Percentiles rank a stretch among this genome's conserved stretches.
Evolutionary conservation across 495 filamentous ascomycete genomes (phyloP).

Genomic region (Mycothermus thermophilus): DNA sequence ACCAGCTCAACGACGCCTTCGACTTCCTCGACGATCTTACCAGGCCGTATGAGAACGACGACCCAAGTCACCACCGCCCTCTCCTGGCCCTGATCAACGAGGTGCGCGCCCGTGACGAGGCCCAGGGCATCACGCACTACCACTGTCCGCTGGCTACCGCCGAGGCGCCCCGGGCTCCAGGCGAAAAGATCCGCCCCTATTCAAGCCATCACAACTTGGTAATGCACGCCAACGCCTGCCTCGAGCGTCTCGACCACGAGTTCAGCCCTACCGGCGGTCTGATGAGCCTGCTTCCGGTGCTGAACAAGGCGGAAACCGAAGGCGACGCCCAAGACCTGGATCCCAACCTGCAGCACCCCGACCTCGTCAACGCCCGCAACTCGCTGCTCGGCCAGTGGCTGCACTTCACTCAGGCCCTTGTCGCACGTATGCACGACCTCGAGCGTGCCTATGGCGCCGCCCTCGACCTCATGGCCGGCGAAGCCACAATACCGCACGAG

Average conservation of each 20-base stretch:
- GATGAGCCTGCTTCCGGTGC: slow-evolving; percentile 35
- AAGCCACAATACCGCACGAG: slow-evolving; percentile 34
- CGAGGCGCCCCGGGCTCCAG: slow-evolving; percentile 5
- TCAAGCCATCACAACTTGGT: slow-evolving; percentile 34
- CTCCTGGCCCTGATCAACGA: slow-evolving; percentile 34
- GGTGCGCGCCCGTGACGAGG: slow-evolving; percentile 25
- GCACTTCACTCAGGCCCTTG: slow-evolving; percentile 31
- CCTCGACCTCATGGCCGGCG: slow-evolving; percentile 32
- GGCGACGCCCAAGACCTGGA: too few relatives aligned
- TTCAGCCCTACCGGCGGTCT: slow-evolving; percentile 36
- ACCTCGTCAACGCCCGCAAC: slow-evolving; percentile 21
- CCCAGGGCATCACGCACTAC: slow-evolving; percentile 23
- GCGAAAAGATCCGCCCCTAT: slow-evolving; percentile 22
- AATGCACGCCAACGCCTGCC: slow-evolving; percentile 38
- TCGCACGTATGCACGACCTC: slow-evolving; percentile 36
- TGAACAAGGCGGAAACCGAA: too few relatives aligned
- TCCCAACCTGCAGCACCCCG: not conserved
- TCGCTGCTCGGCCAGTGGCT: slow-evolving; percentile 38
- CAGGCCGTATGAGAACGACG: slow-evolving; percentile 30
- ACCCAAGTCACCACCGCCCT: slow-evolving; percentile 29
- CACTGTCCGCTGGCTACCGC: slow-evolving; percentile 26
- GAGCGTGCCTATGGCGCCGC: slow-evolving; percentile 34
- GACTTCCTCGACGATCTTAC: slow-evolving; percentile 37
- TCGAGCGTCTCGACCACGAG: slow-evolving; percentile 42
- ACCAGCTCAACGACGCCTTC: slow-evolving; percentile 27